phyloP scores from a whole-genome alignment of 331 rosid genomes.

The Stylosanthes scabra region DNA sequence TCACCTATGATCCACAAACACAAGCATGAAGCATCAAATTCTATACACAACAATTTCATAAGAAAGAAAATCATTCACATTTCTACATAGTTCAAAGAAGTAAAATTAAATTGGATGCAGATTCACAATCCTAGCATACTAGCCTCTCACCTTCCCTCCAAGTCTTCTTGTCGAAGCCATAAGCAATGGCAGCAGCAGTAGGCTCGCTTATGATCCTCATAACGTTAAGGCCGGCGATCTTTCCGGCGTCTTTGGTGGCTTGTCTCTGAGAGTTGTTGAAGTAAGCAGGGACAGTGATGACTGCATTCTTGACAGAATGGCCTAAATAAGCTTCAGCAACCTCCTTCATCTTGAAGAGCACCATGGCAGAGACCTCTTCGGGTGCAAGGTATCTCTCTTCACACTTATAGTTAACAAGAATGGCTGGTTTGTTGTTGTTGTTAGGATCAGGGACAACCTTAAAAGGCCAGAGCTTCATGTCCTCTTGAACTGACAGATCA shows the following conservation, averaged over 20 bases:
- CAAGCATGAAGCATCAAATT: no score
- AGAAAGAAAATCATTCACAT: no score
- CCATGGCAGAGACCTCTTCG: not conserved
- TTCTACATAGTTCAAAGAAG: no score
- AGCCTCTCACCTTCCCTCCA: not conserved
- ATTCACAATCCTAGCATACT: no score
- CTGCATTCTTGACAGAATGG: not conserved
- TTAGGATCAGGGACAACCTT: not conserved
- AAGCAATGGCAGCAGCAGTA: constrained; percentile 22
- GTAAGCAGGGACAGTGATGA: not conserved
- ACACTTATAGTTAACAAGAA: not conserved
- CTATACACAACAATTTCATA: no score
- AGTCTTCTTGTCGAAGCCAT: constrained; percentile 17
- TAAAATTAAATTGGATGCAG: no score
- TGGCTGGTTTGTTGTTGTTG: not conserved
- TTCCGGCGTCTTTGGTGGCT: not conserved
- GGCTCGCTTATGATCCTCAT: not conserved
- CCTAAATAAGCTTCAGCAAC: not conserved
- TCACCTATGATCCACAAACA: not conserved
- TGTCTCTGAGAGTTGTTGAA: not conserved
- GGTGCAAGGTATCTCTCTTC: not conserved
- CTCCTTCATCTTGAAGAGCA: not conserved
- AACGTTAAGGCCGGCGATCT: not conserved
- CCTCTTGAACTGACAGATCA: not conserved
- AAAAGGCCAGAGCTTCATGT: not conserved